Evolutionary conservation across 306 rosid species (phyloP), one percentile per base, ranked within the genome.

Genomic region (Quercus suber): DNA sequence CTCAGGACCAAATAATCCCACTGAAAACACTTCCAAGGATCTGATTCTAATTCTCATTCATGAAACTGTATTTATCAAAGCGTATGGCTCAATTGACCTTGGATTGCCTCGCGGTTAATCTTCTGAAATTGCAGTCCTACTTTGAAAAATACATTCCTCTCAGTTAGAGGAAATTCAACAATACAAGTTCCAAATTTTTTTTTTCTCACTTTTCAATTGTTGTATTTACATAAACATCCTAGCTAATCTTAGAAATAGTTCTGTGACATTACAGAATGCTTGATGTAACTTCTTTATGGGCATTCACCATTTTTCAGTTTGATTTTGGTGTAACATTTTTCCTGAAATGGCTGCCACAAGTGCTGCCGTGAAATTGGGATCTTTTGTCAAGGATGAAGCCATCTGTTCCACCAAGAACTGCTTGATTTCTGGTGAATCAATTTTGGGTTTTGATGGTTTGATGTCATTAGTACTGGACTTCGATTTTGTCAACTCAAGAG

Each of bases 341-440:
- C 99, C 99, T 14, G 98, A 93, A 43, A 96, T 93, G 75, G 97
- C 99, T 15, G 98, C 98, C 55, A 89, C 91, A 55, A 96, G 89
- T 71, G 98, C 98, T 82, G 93, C 89, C 63, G 97, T 96, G 87
- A 96, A 96, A 57, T 87, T 88, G 61, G 99, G 99, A 79, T 96
- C 99, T 20, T 88, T 96, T 21, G 97, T 96, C 86, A 96, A 85
- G 4, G 99, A 96, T 77, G 94, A 83, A 45, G 98, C 98, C 99
- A 96, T 96, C 80, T 93, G 96, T 23, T 96, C 96, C 70, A 96
- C 98, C 89, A 93, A 78, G 72, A 89, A 69, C 71, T 91, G 85
- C 1, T 86, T 86, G 27, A 89, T 77, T 73, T 90, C 91, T 3
- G 94, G 86, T 19, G 91, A 80, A 35, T 91, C 91, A 5, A 52